A percentile compares a stretch with the other conserved stretches of the same genome.
phyloP scores from a whole-genome alignment of 768 basidiomycete genomes.

The Kondoa malvinella region DNA sequence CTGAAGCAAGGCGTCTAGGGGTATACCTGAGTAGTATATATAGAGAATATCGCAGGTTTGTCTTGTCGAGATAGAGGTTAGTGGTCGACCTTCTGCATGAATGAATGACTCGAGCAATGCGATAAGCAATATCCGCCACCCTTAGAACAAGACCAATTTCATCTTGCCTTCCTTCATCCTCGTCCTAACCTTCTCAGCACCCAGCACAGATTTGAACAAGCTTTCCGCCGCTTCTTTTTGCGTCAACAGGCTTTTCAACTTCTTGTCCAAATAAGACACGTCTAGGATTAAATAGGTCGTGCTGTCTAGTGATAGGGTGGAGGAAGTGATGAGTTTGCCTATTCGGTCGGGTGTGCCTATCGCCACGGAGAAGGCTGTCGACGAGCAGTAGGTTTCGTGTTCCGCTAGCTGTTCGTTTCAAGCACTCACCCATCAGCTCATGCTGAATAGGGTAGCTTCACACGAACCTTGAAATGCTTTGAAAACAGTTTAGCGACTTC shows the following conservation, averaged over 20 bases:
- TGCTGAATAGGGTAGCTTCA: neutral
- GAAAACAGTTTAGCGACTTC: constrained; percentile 92
- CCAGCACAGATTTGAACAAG: constrained; percentile 56
- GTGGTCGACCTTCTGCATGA: too few relatives aligned
- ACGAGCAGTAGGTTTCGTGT: constrained; percentile 62
- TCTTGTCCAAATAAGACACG: constrained; percentile 52
- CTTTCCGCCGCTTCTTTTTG: constrained; percentile 67
- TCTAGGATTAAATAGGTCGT: constrained; percentile 74
- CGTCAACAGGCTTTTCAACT: constrained; percentile 57
- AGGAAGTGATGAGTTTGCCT: constrained; percentile 48
- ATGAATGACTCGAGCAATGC: too few relatives aligned
- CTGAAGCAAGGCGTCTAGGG: too few relatives aligned
- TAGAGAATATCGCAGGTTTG: too few relatives aligned
- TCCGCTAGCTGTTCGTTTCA: neutral
- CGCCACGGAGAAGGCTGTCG: constrained; percentile 72
- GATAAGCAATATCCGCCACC: too few relatives aligned
- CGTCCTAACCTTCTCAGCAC: constrained; percentile 32
- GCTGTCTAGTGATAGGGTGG: constrained; percentile 44
- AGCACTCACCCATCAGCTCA: neutral
- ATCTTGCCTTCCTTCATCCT: constrained; percentile 47
- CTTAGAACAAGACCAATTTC: constrained; percentile 61
- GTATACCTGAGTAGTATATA: too few relatives aligned
- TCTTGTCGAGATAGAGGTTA: too few relatives aligned
- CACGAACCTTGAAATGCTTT: constrained; percentile 33
- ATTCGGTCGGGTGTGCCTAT: constrained; percentile 84